Evolutionary conservation across 148 eudicot species (phyloP), one percentile per base, ranked within the genome.

Genomic region (Hydrangea macrophylla): DNA sequence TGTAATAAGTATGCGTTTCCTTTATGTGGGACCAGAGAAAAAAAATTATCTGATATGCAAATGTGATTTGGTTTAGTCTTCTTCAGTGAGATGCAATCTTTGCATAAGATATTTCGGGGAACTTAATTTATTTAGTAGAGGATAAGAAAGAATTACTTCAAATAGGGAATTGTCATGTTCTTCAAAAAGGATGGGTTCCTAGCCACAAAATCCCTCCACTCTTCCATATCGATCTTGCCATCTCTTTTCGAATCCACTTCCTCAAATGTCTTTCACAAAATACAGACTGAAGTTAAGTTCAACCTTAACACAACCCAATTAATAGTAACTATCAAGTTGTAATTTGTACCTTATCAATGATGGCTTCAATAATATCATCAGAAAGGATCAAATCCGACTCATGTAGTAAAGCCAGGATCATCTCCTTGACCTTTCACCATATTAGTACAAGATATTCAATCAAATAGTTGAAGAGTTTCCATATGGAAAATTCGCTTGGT

Each of bases 151-250:
- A 55, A 67, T 54, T 65, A 70, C 80, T 67, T 75, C 6, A 82
- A 39, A 68, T 79, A 79, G 26, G 85, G 88, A 70, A 81, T 45
- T 9, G 82, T 83, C 87, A 86, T 80, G 65, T 63, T 73, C 73
- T 79, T 80, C 36, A 81, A 28, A 28, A 79, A 37, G 1, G 76
- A 67, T 11, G 80, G 85, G 58, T 68, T 65, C 39, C 40, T 58
- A 5, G 59, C 61, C 7, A 65, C 76, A 55, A 76, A 72, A 10
- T 63, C 79, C 12, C 20, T 67, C 88, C 83, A 84, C 33, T 84
- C 81, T 59, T 79, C 78, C 25, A 10, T 9, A 54, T 79, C 83
- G 4, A 84, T 76, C 60, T 57, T 81, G 31, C 88, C 79, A 26
- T 85, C 86, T 57, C 61, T 50, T 57, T 76, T 73, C 5, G 62